Base-by-base conservation (phyloP, 2,329 filamentous ascomycete genomes). In the Penicillium brevicompactum region DNA sequence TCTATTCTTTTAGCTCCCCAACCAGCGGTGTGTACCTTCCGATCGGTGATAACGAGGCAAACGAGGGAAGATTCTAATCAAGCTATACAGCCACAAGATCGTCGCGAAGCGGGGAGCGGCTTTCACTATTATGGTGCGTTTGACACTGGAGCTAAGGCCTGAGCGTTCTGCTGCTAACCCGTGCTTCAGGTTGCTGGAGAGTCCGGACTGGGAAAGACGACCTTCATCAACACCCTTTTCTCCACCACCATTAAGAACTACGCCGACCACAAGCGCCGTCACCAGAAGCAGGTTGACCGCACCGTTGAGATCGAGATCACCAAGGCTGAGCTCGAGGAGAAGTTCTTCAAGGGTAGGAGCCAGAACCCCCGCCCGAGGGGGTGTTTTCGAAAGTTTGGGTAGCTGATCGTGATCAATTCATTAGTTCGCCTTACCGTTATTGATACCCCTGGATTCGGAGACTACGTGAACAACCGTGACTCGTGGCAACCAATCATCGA, bases 181-280 rank as follows among this genome's bases (percentile, higher is more conserved):
- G 47, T 37, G 27, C 41, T 44, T 46, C 70, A 96, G 92, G 92
- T 97, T 80, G 94, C 94, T 81, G 93, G 93, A 82, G 93, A 99
- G 83, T 97, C 94, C 67, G 93, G 93, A 74, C 82, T 97, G 68
- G 94, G 94, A 83, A 99, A 99, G 87, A 99, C 95, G 24, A 99
- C 94, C 71, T 99, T 99, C 81, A 97, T 99, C 87, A 99, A 99
- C 87, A 99, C 94, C 57, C 88, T 99, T 59, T 99, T 99, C 85
- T 99, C 94, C 61, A 99, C 95, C 66, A 99, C 94, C 70, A 99
- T 99, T 86, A 99, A 99, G 86, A 99, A 97, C 86, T 99, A 99
- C 78, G 94, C 94, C 85, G 94, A 99, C 80, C 93, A 99, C 86
- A 96, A 96, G 85, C 90, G 92, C 79, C 91, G 94, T 74, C 94